Percentiles rank a stretch among this genome's conserved stretches.
Conservation (phyloP, 305 asterid species). For the Plantago rigida region DNA sequence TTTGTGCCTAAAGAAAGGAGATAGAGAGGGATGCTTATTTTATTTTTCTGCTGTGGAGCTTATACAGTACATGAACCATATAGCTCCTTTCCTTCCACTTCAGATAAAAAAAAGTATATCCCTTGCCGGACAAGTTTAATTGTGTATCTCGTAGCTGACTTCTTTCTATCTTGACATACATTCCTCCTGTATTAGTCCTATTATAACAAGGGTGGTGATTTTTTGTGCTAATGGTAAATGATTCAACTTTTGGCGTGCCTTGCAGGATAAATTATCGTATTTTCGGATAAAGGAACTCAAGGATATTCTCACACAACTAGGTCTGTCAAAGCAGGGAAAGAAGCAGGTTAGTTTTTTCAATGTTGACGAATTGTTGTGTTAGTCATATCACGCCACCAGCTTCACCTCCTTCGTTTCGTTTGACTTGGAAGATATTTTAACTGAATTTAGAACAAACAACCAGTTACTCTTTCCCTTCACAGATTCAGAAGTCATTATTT, state of each 20-base stretch:
- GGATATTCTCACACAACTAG: constrained; percentile 75
- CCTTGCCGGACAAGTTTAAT: too few relatives aligned
- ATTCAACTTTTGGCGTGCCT: constrained; percentile 16
- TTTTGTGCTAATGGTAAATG: constrained; percentile 17
- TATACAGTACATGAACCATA: too few relatives aligned
- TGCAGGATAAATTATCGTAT: constrained; percentile 75
- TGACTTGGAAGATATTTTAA: constrained; percentile 15
- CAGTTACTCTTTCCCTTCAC: constrained; percentile 8
- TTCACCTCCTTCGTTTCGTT: constrained; percentile 11
- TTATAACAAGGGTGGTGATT: constrained; percentile 6
- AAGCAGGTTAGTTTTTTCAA: constrained; percentile 58
- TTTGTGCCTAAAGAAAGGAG: too few relatives aligned
- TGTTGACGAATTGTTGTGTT: constrained; percentile 9
- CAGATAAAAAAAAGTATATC: too few relatives aligned
- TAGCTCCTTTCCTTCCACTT: too few relatives aligned
- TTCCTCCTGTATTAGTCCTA: too few relatives aligned
- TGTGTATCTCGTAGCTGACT: too few relatives aligned
- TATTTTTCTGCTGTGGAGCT: too few relatives aligned
- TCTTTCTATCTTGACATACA: too few relatives aligned
- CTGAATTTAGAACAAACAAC: not conserved
- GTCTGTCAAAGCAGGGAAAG: constrained; percentile 92
- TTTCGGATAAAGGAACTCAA: constrained; percentile 94
- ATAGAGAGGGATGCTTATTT: too few relatives aligned
- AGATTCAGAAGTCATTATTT: not conserved
- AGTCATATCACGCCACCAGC: too few relatives aligned